Evolutionary conservation across 257 asterid genomes (phyloP).

Genomic region (Handroanthus guayacan): DNA sequence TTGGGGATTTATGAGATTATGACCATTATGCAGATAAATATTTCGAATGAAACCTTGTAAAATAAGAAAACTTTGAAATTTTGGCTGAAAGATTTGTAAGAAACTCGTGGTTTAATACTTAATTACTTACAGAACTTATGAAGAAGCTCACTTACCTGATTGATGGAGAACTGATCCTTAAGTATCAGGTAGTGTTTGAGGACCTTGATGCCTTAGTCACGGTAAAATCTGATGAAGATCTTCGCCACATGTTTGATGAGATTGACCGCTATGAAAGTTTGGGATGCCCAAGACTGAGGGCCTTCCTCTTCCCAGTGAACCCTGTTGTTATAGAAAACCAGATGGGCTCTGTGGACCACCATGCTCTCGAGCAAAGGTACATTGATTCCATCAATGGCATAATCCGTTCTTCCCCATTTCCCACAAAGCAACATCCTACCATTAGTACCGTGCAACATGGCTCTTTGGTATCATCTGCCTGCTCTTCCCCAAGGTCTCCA

Average conservation of each 20-base stretch:
- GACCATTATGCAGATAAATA: neutral
- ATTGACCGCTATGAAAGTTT: slow-evolving; percentile 52
- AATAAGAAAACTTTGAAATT: neutral
- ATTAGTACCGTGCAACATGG: slow-evolving; percentile 32
- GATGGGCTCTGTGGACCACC: slow-evolving; percentile 33
- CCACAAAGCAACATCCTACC: slow-evolving; percentile 36
- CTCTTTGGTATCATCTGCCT: slow-evolving; percentile 49
- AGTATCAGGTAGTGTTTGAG: slow-evolving; percentile 66
- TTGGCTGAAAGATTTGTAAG: neutral
- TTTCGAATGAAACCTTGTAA: neutral
- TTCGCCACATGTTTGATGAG: slow-evolving; percentile 71
- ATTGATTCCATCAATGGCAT: slow-evolving; percentile 72
- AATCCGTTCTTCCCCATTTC: slow-evolving; percentile 36
- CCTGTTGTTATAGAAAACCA: slow-evolving; percentile 52
- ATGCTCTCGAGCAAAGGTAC: slow-evolving; percentile 59
- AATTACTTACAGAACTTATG: slow-evolving; percentile 55
- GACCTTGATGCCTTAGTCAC: slow-evolving; percentile 77
- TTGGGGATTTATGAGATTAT: neutral
- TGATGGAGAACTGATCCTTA: slow-evolving; percentile 69
- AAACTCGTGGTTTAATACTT: neutral
- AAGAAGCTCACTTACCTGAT: slow-evolving; percentile 61
- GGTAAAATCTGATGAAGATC: slow-evolving; percentile 71
- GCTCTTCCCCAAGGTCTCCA: slow-evolving; percentile 63
- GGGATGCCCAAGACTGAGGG: slow-evolving; percentile 58
- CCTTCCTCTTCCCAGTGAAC: slow-evolving; percentile 66